Conservation (phyloP, 2,329 filamentous ascomycete species). For the Ilyonectria destructans region DNA sequence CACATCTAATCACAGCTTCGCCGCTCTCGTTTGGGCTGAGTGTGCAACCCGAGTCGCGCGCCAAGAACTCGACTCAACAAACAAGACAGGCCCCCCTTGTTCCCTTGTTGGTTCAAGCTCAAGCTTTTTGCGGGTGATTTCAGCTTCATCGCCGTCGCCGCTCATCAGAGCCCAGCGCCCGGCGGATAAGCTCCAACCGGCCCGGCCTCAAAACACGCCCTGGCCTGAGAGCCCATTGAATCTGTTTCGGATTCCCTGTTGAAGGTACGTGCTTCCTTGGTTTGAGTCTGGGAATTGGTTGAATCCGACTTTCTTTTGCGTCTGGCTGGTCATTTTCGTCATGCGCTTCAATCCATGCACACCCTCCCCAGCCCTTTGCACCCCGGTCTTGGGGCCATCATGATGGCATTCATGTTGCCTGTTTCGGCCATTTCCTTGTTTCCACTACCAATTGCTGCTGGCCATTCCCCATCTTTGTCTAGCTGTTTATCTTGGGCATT, state of each 20-base stretch:
- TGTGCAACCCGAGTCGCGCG: background rate
- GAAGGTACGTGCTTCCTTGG: constrained; percentile 31
- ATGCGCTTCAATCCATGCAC: constrained; percentile 17
- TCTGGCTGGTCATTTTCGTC: constrained; percentile 6
- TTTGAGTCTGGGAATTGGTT: background rate
- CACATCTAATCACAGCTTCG: constrained; percentile 17
- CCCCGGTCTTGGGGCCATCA: constrained; percentile 11
- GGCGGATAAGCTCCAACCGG: constrained; percentile 17
- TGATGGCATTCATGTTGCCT: constrained; percentile 28
- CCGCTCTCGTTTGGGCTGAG: background rate
- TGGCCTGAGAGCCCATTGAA: constrained; percentile 21
- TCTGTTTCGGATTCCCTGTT: constrained; percentile 27
- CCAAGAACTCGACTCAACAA: background rate
- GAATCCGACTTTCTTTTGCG: constrained; percentile 5
- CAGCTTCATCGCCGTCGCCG: background rate
- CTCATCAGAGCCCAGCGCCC: constrained; percentile 16
- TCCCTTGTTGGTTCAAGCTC: background rate
- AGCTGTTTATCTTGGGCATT: constrained; percentile 7
- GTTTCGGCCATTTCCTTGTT: constrained; percentile 27
- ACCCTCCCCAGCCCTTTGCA: background rate
- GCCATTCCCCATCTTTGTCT: constrained; percentile 6
- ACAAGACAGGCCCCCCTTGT: background rate
- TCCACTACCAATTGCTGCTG: constrained; percentile 6
- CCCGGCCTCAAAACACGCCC: constrained; percentile 31
- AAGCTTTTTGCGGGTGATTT: background rate